Evolutionary conservation across 164 flowering plant species (phyloP).

Genomic region (Tetracentron sinense): DNA sequence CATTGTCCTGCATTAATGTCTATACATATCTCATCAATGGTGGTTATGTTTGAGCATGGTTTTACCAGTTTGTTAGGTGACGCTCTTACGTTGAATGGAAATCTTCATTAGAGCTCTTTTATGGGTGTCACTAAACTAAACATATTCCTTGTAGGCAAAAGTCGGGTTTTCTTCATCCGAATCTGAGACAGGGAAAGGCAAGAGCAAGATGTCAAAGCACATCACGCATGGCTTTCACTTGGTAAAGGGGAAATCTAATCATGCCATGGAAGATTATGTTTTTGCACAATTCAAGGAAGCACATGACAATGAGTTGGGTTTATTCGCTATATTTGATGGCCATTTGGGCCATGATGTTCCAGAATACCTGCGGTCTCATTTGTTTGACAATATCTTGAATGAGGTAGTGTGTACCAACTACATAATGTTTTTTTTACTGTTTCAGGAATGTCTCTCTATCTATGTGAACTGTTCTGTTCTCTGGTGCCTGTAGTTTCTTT

Average conservation of each 20-base stretch:
- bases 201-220: conserved; percentile 66
- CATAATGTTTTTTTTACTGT: too few relatives aligned
- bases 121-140: background rate
- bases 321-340: conserved; percentile 96
- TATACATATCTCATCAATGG: too few relatives aligned
- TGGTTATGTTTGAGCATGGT: too few relatives aligned
- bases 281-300: conserved; percentile 76
- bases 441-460: too few relatives aligned
- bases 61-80: too few relatives aligned
- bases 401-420: conserved; percentile 76
- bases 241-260: conserved; percentile 71
- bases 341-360: conserved; percentile 82
- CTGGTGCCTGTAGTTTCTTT: background rate
- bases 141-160: conserved; percentile 48
- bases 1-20: too few relatives aligned
- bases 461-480: too few relatives aligned
- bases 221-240: conserved; percentile 78
- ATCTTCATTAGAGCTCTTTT: background rate
- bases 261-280: conserved; percentile 87
- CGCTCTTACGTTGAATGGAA: too few relatives aligned
- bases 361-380: conserved; percentile 59
- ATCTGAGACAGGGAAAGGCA: conserved; percentile 84
- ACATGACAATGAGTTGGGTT: conserved; percentile 69
- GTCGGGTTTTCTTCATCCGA: conserved; percentile 56
- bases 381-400: conserved; percentile 76